Conservation (phyloP, 257 asterid species). For the Catharanthus roseus region DNA sequence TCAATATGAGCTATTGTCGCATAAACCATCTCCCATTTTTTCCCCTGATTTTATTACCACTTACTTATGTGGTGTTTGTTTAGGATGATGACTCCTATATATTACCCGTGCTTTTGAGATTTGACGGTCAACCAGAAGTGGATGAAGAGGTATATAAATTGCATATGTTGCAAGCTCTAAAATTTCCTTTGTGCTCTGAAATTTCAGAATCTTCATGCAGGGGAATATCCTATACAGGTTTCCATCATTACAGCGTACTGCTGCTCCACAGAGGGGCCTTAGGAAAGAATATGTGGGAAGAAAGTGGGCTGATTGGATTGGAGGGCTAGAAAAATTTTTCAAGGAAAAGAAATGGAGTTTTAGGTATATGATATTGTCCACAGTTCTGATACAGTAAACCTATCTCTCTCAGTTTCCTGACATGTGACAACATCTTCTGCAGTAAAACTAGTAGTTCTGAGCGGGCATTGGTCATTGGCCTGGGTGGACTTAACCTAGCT, state of each 20-base stretch:
- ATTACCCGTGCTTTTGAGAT: constrained; percentile 83
- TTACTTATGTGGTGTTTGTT: constrained; percentile 21
- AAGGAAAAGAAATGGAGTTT: constrained; percentile 64
- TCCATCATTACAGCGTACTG: constrained; percentile 97
- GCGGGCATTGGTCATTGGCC: constrained; percentile 91
- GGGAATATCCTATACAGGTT: constrained; percentile 92
- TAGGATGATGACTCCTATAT: constrained; percentile 91
- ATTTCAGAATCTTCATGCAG: constrained; percentile 37
- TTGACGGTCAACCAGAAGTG: constrained; percentile 92
- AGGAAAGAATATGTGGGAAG: constrained; percentile 80
- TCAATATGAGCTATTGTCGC: constrained; percentile 3
- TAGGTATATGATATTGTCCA: neutral
- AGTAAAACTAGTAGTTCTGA: constrained; percentile 78
- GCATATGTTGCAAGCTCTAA: neutral
- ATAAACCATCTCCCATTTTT: neutral
- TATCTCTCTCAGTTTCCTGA: constrained; percentile 17
- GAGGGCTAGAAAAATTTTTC: constrained; percentile 59
- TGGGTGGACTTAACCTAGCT: constrained; percentile 83
- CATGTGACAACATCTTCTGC: constrained; percentile 25
- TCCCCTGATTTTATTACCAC: constrained; percentile 10
- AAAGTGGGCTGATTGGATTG: constrained; percentile 64
- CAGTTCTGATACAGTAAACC: constrained; percentile 4
- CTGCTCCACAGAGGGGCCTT: constrained; percentile 59
- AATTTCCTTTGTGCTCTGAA: neutral
- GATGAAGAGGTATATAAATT: constrained; percentile 73